phyloP scores from a whole-genome alignment of 2,329 filamentous ascomycete species.

The Alternaria tenuissima region DNA sequence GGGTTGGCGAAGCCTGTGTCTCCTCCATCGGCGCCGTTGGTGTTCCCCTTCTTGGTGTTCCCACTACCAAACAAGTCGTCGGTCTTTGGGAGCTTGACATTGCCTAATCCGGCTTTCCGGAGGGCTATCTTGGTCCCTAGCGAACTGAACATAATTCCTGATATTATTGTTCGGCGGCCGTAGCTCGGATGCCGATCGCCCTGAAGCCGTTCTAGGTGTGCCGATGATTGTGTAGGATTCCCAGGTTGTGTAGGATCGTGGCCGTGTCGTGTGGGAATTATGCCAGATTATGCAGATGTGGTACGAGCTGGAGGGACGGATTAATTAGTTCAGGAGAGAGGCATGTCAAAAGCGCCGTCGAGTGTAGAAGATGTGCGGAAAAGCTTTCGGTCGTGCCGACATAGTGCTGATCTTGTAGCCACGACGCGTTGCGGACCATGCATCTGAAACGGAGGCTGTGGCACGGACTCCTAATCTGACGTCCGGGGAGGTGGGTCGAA shows the following conservation, averaged over 20 bases:
- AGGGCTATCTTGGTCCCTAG: conserved; percentile 67
- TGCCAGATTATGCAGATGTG: conserved; percentile 4
- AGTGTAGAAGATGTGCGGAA: conserved; percentile 14
- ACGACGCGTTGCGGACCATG: conserved; percentile 27
- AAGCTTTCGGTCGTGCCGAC: conserved; percentile 17
- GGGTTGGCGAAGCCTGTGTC: conserved; percentile 41
- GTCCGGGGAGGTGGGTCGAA: conserved; percentile 5
- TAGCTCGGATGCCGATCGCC: conserved; percentile 1
- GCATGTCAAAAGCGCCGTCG: neutral
- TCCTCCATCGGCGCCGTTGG: conserved; percentile 23
- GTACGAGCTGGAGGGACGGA: neutral
- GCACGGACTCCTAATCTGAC: conserved; percentile 33
- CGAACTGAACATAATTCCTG: conserved; percentile 61
- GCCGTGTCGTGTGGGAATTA: neutral
- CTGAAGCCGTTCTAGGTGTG: conserved; percentile 4
- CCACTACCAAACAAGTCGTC: conserved; percentile 34
- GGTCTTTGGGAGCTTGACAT: conserved; percentile 55
- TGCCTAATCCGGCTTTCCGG: conserved; percentile 64
- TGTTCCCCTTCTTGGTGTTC: conserved; percentile 37
- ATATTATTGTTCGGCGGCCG: neutral
- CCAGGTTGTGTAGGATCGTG: neutral
- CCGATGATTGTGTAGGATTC: neutral
- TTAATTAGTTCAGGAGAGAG: neutral
- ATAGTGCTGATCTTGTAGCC: conserved; percentile 29
- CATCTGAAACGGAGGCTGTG: conserved; percentile 40